A percentile compares a stretch with the other conserved stretches of the same genome.
Evolutionary conservation across 441 rosid species (phyloP).

Genomic region (Gossypium davidsonii): DNA sequence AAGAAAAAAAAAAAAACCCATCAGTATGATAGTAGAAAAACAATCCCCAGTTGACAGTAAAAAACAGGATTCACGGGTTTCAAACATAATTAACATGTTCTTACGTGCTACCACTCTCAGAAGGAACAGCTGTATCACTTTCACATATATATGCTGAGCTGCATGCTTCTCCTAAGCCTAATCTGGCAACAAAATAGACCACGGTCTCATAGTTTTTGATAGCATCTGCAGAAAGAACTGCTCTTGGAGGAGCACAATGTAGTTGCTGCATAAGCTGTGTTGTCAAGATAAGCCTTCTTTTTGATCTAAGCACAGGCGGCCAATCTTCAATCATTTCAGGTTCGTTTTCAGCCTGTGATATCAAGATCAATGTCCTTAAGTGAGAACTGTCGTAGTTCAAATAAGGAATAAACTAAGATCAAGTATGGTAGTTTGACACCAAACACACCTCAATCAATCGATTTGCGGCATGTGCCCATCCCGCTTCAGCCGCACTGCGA

Average conservation of each 20-base stretch:
- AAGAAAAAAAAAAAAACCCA: background rate
- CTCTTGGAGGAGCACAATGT: conserved; percentile 41
- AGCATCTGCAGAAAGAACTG: conserved; percentile 42
- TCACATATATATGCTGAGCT: conserved; percentile 28
- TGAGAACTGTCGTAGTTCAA: conserved; percentile 8
- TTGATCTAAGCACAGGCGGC: conserved; percentile 37
- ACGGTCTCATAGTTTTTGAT: conserved; percentile 43
- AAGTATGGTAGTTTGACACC: conserved; percentile 9
- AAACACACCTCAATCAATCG: conserved; percentile 59
- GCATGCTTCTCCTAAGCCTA: conserved; percentile 67
- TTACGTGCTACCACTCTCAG: conserved; percentile 44
- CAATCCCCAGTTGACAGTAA: background rate
- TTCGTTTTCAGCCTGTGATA: conserved; percentile 53
- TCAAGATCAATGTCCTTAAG: conserved; percentile 16
- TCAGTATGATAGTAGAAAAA: background rate
- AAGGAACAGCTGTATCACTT: conserved; percentile 25
- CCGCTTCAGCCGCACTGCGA: conserved; percentile 60
- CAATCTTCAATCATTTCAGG: conserved; percentile 41
- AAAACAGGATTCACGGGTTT: background rate
- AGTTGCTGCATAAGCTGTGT: conserved; percentile 78
- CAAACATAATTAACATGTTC: conserved; percentile 16
- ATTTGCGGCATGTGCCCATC: conserved; percentile 65
- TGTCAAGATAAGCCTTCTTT: conserved; percentile 69
- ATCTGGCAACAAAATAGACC: conserved; percentile 45
- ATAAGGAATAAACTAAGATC: background rate